These are phyloP conservation scores for Acer campestre DNA, from an alignment of 345 rosid species.

Conservation along the genomic window DNA sequence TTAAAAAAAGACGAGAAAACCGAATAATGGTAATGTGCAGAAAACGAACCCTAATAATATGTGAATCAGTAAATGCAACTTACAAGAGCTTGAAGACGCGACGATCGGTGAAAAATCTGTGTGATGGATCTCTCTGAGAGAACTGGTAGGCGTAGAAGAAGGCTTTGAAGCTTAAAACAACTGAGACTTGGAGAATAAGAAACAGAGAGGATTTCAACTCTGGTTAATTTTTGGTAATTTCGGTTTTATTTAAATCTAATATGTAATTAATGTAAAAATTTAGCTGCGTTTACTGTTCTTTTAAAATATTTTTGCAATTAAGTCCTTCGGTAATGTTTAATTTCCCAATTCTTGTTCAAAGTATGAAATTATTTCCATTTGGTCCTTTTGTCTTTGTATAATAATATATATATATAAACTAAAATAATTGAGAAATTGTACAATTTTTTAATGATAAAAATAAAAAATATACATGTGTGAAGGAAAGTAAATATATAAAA, in stretches of 20 bases:
- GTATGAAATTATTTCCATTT: neutral
- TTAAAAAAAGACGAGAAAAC: neutral
- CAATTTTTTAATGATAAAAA: neutral
- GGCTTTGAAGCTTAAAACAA: neutral
- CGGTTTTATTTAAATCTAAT: neutral
- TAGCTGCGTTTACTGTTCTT: neutral
- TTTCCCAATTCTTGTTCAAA: neutral
- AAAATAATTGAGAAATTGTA: too few species aligned
- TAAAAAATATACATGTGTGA: too few species aligned
- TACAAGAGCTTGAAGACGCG: neutral
- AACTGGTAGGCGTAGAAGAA: neutral
- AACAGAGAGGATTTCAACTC: neutral
- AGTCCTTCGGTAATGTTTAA: neutral
- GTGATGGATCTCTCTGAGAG: neutral
- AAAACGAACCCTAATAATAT: neutral
- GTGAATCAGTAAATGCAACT: neutral
- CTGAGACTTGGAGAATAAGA: conserved; percentile 15
- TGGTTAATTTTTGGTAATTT: neutral
- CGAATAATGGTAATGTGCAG: neutral
- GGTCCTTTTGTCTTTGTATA: too few species aligned
- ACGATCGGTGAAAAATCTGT: neutral
- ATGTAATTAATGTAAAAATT: too few species aligned
- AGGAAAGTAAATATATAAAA: too few species aligned
- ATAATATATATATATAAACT: too few species aligned
- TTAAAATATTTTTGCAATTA: neutral